Evolutionary conservation across 2,329 filamentous ascomycete genomes (phyloP).

Genomic region (Dactylellina drechsleri): DNA sequence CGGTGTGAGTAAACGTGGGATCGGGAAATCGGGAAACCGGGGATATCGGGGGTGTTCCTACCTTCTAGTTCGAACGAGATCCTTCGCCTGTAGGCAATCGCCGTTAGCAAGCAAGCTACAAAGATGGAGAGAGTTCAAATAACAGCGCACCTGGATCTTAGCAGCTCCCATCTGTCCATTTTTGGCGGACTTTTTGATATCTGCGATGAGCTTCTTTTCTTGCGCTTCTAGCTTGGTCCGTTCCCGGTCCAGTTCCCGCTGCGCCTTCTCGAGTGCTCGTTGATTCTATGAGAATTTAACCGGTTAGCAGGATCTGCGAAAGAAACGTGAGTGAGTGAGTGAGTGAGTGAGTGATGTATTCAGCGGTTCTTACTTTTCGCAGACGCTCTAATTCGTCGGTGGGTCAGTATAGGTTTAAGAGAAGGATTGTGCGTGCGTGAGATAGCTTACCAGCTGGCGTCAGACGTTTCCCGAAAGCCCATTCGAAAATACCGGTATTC

Average conservation of each 20-base stretch:
- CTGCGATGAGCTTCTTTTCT: constrained; percentile 93
- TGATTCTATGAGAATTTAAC: constrained; percentile 72
- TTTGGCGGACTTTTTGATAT: constrained; percentile 98
- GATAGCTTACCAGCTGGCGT: constrained; percentile 70
- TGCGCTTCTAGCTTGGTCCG: constrained; percentile 96
- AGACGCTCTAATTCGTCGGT: constrained; percentile 62
- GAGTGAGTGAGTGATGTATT: not conserved
- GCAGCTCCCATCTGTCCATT: constrained; percentile 98
- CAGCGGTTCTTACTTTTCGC: constrained; percentile 61
- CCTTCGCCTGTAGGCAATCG: constrained; percentile 72
- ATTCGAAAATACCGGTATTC: constrained; percentile 66
- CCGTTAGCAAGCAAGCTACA: constrained; percentile 7
- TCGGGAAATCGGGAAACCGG: not conserved
- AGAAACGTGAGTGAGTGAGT: not conserved
- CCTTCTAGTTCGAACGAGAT: constrained; percentile 89
- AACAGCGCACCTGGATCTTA: constrained; percentile 76
- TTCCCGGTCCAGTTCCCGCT: constrained; percentile 93
- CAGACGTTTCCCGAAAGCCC: constrained; percentile 99
- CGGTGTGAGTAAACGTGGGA: constrained; percentile 13
- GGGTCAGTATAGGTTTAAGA: constrained; percentile 21
- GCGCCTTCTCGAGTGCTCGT: constrained; percentile 94
- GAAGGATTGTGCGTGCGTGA: not conserved
- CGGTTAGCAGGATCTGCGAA: constrained; percentile 8
- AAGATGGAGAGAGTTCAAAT: not conserved
- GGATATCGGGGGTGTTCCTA: constrained; percentile 60